Evolutionary conservation across 2,329 filamentous ascomycete species (phyloP), one percentile per base, ranked within the genome.

Genomic region (Alternaria sp.): DNA sequence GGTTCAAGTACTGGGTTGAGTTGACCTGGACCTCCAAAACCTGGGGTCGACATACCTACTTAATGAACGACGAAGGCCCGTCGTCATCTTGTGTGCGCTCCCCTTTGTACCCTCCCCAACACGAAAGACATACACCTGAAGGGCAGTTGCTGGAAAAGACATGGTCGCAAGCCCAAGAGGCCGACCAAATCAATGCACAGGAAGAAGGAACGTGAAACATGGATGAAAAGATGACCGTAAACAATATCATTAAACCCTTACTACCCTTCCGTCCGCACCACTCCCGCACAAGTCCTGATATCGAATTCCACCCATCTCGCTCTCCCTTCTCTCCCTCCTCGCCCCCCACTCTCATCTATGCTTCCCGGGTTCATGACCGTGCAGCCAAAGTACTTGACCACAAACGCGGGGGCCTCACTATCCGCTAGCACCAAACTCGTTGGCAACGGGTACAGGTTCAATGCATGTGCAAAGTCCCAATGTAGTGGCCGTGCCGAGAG

Each of bases 361-460:
- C 85, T 84, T 5, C 93, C 92, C 0, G 95, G 93, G 75, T 99
- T 99, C 85, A 99, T 89, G 33, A 97, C 93, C 79, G 95, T 91
- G 72, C 95, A 98, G 0, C 93, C 94, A 77, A 97, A 94, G 72
- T 98, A 98, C 13, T 91, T 96, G 64, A 97, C 82, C 53, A 90
- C 90, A 72, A 97, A 99, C 0, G 92, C 85, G 13, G 91, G 88
- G 9, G 90, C 88, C 40, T 93, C 91, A 0, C 90, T 83, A 78
- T 99, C 95, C 2, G 92, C 89, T 4, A 99, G 79, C 14, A 96
- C 86, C 71, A 98, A 81, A 0, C 91, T 88, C 21, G 91, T 94
- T 2, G 95, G 95, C 28, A 98, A 79, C 8, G 94, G 95, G 75
- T 97, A 98, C 23, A 99, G 80, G 54, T 92, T 89, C 63, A 98